Base-by-base conservation (phyloP, 768 basidiomycete species). In the Leccinum pellstonianum region DNA sequence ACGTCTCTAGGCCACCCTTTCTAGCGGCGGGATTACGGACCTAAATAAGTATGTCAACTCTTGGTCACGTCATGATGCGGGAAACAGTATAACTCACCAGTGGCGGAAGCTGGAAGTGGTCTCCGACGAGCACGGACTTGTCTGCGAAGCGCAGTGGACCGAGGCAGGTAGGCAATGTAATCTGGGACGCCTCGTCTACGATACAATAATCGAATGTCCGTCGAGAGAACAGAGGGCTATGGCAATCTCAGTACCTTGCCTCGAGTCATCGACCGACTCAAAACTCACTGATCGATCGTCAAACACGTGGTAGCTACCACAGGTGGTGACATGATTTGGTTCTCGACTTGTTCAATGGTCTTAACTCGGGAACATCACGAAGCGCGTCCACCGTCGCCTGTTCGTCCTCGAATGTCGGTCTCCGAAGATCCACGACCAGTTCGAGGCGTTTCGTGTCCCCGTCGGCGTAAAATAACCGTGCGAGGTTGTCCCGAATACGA, bases 151-250 rank as follows among this genome's bases (percentile, higher is more conserved):
- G 86, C 3, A 98, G 77, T 0, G 97, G 97, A 5, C 97, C 97
- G 1, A 98, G 79, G 67, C 94, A 98, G 0, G 95, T 96, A 0
- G 97, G 97, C 2, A 98, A 75, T 0, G 97, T 98, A 63, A 98
- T 95, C 70, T 98, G 96, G 0, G 97, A 98, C 0, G 97, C 97
- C 72, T 99, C 97, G 62, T 98, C 97, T 17, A 99, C 89, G 57
- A 99, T 97, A 75, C 96, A 98, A 67, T 93, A 95, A 70, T 99
- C 95, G 68, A 98, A 99, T 21, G 76, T 85, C 7, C 96, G 82
- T 10, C 90, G 84, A 51, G 82, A 81, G 74, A 99, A 98, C 7
- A 99, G 68, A 0, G 94, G 85, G 68, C 95, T 94, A 62, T 27
- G 25, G 33, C 43, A 41, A 47, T 55, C 37, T 65, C n/a, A 64